Evolutionary conservation across 371 early-diverging fungal genomes (phyloP).

Genomic region (Syncephalastrum racemosum): DNA sequence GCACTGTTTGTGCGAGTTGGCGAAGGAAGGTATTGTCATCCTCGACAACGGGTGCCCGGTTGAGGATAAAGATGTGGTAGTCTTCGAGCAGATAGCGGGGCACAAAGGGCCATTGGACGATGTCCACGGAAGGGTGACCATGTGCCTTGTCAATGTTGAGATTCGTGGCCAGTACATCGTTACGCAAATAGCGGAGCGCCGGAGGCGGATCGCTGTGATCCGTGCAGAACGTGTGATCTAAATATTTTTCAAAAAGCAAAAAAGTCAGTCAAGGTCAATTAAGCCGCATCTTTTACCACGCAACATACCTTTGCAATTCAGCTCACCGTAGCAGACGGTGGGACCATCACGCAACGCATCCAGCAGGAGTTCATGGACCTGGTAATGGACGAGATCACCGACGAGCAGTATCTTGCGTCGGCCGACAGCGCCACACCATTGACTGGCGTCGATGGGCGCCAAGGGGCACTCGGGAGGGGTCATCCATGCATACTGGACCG

Average conservation of each 20-base stretch:
- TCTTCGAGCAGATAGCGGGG: slow-evolving; percentile 29
- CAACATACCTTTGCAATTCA: slow-evolving; percentile 51
- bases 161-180: slow-evolving; percentile 51
- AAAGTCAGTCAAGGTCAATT: background rate
- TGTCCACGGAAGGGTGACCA: slow-evolving; percentile 36
- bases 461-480: slow-evolving; percentile 15
- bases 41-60: slow-evolving; percentile 43
- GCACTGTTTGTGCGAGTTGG: slow-evolving; percentile 47
- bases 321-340: slow-evolving; percentile 56
- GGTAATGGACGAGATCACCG: slow-evolving; percentile 58
- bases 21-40: slow-evolving; percentile 45
- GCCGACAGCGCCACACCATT: slow-evolving; percentile 36
- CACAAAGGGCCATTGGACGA: slow-evolving; percentile 55
- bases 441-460: slow-evolving; percentile 4
- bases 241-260: too few species aligned
- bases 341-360: slow-evolving; percentile 49
- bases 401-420: slow-evolving; percentile 48
- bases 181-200: slow-evolving; percentile 51
- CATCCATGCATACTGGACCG: slow-evolving; percentile 32
- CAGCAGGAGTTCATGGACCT: slow-evolving; percentile 55
- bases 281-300: background rate
- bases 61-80: slow-evolving; percentile 52
- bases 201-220: slow-evolving; percentile 14
- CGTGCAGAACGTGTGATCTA: slow-evolving; percentile 48
- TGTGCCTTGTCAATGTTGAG: slow-evolving; percentile 31